A percentile compares a stretch with the other conserved stretches of the same genome.
These are phyloP conservation scores for Wickerhamiella sergipiensis DNA, from an alignment of 805 yeast genomes.

Conservation along the genomic window DNA sequence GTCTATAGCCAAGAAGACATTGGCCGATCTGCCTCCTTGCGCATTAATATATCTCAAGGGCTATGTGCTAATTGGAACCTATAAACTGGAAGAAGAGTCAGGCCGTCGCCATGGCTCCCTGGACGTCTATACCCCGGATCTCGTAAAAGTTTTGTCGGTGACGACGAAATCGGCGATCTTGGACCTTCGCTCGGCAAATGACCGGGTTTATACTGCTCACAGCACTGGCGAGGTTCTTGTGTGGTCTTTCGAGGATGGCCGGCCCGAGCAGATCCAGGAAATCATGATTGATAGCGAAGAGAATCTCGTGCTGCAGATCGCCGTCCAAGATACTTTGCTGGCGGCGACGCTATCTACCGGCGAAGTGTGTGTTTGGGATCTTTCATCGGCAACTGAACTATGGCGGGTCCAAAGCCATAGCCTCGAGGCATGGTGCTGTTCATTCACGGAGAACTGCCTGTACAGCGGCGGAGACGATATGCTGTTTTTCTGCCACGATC, in stretches of 20 bases:
- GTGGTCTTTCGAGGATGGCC: conserved; percentile 36
- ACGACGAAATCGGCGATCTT: conserved; percentile 38
- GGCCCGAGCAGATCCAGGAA: conserved; percentile 20
- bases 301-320: conserved; percentile 42
- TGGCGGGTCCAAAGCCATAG: conserved; percentile 34
- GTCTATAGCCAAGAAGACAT: conserved; percentile 14
- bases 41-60: conserved; percentile 48
- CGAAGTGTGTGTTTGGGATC: conserved; percentile 32
- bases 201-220: conserved; percentile 37
- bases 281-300: conserved; percentile 35
- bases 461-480: conserved; percentile 86
- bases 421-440: conserved; percentile 82
- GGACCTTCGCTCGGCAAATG: conserved; percentile 53
- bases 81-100: conserved; percentile 48
- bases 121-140: conserved; percentile 28
- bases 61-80: conserved; percentile 61
- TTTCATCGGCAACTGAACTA: not conserved
- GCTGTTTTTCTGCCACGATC: conserved; percentile 58
- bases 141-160: conserved; percentile 9
- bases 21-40: conserved; percentile 69
- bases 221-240: conserved; percentile 62
- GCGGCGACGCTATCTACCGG: conserved; percentile 62
- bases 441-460: conserved; percentile 43
- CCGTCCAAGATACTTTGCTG: conserved; percentile 23
- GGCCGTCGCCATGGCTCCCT: conserved; percentile 53